Percentiles rank a stretch among this genome's conserved stretches.
These are phyloP conservation scores for Primulina huaijiensis DNA, from an alignment of 257 asterid species.

Conservation along the genomic window DNA sequence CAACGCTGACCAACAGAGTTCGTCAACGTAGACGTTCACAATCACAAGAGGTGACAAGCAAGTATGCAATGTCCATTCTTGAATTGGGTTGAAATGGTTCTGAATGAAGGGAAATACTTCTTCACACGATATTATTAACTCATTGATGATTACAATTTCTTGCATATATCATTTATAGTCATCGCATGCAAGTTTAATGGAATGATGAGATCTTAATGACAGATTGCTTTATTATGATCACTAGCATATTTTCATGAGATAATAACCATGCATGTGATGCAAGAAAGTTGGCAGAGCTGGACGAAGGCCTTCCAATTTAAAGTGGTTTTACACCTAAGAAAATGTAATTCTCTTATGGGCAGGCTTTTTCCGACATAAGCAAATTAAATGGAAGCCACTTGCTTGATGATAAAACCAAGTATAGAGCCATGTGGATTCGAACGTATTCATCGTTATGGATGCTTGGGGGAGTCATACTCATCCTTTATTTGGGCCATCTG, in stretches of 20 bases:
- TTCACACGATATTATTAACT: neutral
- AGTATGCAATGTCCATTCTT: too few species aligned
- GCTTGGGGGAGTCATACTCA: constrained; percentile 44
- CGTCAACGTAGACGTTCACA: constrained; percentile 43
- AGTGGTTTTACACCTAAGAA: constrained; percentile 11
- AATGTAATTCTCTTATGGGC: constrained; percentile 15
- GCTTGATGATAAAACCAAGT: constrained; percentile 51
- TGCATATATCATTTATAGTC: neutral
- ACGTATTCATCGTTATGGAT: constrained; percentile 64
- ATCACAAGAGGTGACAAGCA: constrained; percentile 43
- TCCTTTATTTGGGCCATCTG: constrained; percentile 66
- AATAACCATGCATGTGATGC: neutral
- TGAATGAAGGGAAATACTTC: neutral
- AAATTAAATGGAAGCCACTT: constrained; percentile 40
- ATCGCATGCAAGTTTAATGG: neutral
- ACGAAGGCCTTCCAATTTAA: neutral
- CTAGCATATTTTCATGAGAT: neutral
- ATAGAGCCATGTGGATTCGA: constrained; percentile 62
- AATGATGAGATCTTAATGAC: neutral
- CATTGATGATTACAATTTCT: neutral
- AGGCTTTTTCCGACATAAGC: constrained; percentile 44
- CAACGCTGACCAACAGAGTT: constrained; percentile 41
- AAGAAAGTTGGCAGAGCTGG: neutral
- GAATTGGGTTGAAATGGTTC: too few species aligned
- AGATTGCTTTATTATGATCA: neutral